phyloP scores from a whole-genome alignment of 2,329 filamentous ascomycete genomes.

The Colletotrichum destructivum region DNA sequence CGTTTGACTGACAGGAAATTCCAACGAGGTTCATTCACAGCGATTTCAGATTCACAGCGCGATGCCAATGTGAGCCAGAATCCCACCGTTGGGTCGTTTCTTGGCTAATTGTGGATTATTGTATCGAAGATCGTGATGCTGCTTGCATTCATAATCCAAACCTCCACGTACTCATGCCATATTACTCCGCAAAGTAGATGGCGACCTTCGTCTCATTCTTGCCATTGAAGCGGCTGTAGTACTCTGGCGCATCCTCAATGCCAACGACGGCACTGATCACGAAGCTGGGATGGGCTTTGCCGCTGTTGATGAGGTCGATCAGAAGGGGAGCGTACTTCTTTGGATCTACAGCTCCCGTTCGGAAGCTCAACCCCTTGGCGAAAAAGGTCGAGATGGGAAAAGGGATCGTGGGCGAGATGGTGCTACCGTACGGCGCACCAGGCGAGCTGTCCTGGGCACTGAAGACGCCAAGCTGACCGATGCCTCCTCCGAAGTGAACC shows the following conservation, averaged over 20 bases:
- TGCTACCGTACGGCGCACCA: constrained; percentile 37
- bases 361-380: constrained; percentile 40
- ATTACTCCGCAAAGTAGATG: constrained; percentile 15
- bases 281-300: constrained; percentile 48
- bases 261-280: constrained; percentile 47
- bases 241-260: constrained; percentile 48
- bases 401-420: constrained; percentile 27
- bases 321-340: constrained; percentile 31
- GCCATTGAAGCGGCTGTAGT: constrained; percentile 47
- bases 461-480: constrained; percentile 47
- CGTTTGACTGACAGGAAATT: too few species aligned
- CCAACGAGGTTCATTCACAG: too few species aligned
- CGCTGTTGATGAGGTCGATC: constrained; percentile 44
- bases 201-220: constrained; percentile 45
- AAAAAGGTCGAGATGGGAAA: constrained; percentile 45
- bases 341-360: constrained; percentile 21
- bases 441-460: constrained; percentile 25
- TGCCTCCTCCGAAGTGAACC: constrained; percentile 41
- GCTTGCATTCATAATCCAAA: too few species aligned
- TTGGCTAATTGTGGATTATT: too few species aligned
- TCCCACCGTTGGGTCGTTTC: too few species aligned
- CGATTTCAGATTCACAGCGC: too few species aligned
- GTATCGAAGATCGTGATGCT: too few species aligned
- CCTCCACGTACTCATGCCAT: neutral
- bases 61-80: too few species aligned